Percentiles rank a stretch among this genome's conserved stretches.
Conservation (phyloP, 2,329 filamentous ascomycete species). For the Fusarium chaquense region DNA sequence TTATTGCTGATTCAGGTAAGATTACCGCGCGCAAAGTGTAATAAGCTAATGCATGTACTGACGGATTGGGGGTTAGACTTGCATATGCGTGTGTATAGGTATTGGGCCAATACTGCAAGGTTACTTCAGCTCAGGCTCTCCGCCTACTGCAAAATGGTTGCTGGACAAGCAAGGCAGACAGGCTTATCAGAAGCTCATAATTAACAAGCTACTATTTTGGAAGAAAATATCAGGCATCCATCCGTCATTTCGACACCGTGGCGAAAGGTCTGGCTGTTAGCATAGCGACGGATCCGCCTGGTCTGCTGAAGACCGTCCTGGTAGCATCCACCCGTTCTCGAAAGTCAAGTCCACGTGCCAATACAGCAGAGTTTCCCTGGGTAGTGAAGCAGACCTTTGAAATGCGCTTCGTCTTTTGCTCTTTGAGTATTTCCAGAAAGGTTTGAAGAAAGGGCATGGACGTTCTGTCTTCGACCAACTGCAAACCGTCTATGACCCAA, state of each 20-base stretch:
- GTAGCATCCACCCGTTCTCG: neutral
- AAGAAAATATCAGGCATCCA: neutral
- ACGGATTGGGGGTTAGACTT: too few species aligned
- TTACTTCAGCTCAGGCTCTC: too few species aligned
- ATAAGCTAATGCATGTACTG: too few species aligned
- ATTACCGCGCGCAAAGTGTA: too few species aligned
- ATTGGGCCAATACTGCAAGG: too few species aligned
- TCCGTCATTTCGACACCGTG: neutral
- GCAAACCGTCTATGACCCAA: neutral
- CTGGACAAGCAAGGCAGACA: too few species aligned
- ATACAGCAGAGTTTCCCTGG: neutral
- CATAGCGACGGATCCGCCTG: neutral
- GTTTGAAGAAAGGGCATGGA: neutral
- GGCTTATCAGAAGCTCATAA: neutral
- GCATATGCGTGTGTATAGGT: too few species aligned
- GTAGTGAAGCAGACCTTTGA: neutral
- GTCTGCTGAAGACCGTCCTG: neutral
- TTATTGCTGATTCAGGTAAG: too few species aligned
- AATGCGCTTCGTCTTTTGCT: neutral
- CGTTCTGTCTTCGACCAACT: neutral
- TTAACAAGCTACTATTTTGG: accelerated
- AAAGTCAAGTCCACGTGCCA: neutral
- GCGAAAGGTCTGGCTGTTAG: neutral
- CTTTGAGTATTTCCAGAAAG: neutral
- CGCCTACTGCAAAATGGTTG: too few species aligned